Evolutionary conservation across 108 stramenopile species (phyloP).

Genomic region (Poteriospumella lacustris): DNA sequence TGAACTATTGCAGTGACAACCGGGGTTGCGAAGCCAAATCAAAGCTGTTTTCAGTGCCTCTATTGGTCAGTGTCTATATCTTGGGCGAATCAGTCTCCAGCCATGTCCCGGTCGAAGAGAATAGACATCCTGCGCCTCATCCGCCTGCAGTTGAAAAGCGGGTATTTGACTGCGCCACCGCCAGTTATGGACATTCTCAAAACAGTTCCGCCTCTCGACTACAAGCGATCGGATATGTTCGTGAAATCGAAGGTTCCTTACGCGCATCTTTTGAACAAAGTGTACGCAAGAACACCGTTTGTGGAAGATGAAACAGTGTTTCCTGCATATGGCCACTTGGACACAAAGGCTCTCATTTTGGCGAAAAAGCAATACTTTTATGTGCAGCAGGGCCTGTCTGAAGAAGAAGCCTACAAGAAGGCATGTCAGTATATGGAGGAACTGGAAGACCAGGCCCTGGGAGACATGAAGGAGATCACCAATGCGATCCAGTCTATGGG

Average conservation of each 20-base stretch:
- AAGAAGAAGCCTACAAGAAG: constrained; percentile 11
- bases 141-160: constrained; percentile 8
- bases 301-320: not conserved
- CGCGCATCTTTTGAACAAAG: not conserved
- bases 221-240: not conserved
- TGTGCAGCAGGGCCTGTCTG: constrained; percentile 2
- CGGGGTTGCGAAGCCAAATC: too few relatives aligned
- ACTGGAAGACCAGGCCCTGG: not conserved
- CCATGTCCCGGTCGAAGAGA: too few relatives aligned
- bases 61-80: too few relatives aligned
- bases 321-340: constrained; percentile 14
- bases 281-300: not conserved
- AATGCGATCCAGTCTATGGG: not conserved
- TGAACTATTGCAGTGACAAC: too few relatives aligned
- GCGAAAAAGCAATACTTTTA: constrained; percentile 23
- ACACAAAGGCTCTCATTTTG: constrained; percentile 6
- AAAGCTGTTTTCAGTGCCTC: too few relatives aligned
- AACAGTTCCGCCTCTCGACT: not conserved
- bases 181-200: not conserved
- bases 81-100: too few relatives aligned
- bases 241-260: constrained; percentile 10
- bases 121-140: not conserved
- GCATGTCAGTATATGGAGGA: constrained; percentile 1
- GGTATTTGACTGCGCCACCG: not conserved
- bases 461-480: not conserved